phyloP scores from a whole-genome alignment of 208 protist genomes.

The Leishmania martiniquensis region DNA sequence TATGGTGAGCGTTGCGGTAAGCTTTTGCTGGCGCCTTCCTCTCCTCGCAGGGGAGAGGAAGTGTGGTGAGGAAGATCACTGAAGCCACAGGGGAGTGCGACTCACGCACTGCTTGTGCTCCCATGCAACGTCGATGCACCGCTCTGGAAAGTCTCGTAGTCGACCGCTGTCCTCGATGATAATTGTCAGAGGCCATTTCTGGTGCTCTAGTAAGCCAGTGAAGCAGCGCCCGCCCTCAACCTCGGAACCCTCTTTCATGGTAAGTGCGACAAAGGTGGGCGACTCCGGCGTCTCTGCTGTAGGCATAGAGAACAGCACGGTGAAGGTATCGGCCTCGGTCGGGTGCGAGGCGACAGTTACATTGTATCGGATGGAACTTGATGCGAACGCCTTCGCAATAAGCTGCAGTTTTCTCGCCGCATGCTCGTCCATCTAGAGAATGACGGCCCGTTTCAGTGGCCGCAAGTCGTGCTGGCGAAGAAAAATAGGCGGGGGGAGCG shows the following conservation, averaged over 20 bases:
- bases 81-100: conserved; percentile 23
- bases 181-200: conserved; percentile 39
- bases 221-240: conserved; percentile 17
- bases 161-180: conserved; percentile 12
- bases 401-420: conserved; percentile 20
- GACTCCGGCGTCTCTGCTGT: conserved; percentile 61
- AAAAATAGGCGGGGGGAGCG: background rate
- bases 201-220: conserved; percentile 37
- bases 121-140: conserved; percentile 49
- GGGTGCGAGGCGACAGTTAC: conserved; percentile 62
- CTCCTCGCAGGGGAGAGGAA: background rate
- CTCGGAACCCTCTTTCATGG: conserved; percentile 13
- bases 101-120: conserved; percentile 40
- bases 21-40: background rate
- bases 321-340: conserved; percentile 24
- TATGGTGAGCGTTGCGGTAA: background rate
- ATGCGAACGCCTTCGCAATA: conserved; percentile 46
- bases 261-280: conserved; percentile 47
- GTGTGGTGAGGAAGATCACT: background rate
- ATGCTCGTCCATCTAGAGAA: conserved; percentile 12
- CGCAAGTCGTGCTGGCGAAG: background rate
- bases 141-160: conserved; percentile 36
- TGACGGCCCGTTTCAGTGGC: background rate
- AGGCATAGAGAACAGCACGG: conserved; percentile 62
- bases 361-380: conserved; percentile 48